Evolutionary conservation across 306 rosid species (phyloP).

Genomic region (Trifolium fragiferum): DNA sequence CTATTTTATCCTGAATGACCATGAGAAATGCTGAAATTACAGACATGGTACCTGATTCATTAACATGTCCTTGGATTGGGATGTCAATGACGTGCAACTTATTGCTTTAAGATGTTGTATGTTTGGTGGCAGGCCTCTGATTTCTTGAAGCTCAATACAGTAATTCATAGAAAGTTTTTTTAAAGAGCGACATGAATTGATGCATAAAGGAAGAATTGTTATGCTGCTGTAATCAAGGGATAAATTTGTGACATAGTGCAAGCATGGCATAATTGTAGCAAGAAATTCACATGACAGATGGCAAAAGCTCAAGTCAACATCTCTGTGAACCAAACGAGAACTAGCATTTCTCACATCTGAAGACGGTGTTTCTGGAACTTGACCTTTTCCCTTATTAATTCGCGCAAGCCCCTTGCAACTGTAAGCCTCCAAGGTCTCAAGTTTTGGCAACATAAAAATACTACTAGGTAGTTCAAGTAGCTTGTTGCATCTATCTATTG

Average conservation of each 20-base stretch:
- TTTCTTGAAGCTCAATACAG: not conserved
- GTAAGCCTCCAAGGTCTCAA: not conserved
- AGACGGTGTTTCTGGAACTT: not conserved
- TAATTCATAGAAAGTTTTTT: not conserved
- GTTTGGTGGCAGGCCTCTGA: not conserved
- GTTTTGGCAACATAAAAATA: constrained; percentile 1
- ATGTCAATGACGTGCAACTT: not conserved
- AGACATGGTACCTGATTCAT: not conserved
- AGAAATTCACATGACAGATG: not conserved
- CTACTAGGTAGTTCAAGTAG: constrained; percentile 14
- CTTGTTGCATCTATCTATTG: not conserved
- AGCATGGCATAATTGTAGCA: not conserved
- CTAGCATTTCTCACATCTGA: not conserved
- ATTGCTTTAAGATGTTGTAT: not conserved
- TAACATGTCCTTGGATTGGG: not conserved
- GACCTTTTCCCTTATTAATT: not conserved
- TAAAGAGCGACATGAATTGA: not conserved
- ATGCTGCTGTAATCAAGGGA: not conserved
- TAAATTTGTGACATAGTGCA: not conserved
- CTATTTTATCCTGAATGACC: not conserved
- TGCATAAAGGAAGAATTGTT: constrained; percentile 17
- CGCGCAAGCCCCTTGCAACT: not conserved
- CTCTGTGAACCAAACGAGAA: too few species aligned
- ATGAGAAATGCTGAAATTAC: not conserved
- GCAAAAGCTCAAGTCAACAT: not conserved